Conservation (phyloP, 257 asterid genomes). For the Agastache rugosa region DNA sequence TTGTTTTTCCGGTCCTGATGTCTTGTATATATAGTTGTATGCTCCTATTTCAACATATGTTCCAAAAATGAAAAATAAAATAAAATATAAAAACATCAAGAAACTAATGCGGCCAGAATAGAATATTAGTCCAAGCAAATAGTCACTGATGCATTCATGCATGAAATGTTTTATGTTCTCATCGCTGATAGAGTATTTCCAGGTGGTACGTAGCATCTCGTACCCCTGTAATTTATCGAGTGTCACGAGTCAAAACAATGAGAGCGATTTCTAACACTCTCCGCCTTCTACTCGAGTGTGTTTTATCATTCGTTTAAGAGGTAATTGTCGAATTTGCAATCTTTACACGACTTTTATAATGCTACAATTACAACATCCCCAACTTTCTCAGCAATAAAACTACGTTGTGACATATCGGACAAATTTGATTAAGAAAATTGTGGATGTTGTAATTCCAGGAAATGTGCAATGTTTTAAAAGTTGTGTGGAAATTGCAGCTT, state of each 20-base stretch:
- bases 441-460: neutral
- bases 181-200: constrained; percentile 33
- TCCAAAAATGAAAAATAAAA: neutral
- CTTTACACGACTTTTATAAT: neutral
- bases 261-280: neutral
- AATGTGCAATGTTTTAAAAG: neutral
- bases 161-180: neutral
- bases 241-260: neutral
- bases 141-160: constrained; percentile 22
- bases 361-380: neutral
- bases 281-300: neutral
- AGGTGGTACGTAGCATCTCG: constrained; percentile 41
- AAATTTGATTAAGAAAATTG: neutral
- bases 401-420: neutral
- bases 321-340: neutral
- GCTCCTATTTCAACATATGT: too few relatives aligned
- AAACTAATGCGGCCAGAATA: neutral
- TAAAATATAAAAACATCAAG: neutral
- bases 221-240: constrained; percentile 45
- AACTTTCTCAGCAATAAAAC: neutral
- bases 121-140: neutral
- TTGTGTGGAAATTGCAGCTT: neutral
- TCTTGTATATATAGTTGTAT: too few relatives aligned
- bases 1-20: too few relatives aligned
- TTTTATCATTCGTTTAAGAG: too few relatives aligned